Conservation (phyloP, 805 yeast genomes). For the Saccharomycopsis oosterbeekiorum region DNA sequence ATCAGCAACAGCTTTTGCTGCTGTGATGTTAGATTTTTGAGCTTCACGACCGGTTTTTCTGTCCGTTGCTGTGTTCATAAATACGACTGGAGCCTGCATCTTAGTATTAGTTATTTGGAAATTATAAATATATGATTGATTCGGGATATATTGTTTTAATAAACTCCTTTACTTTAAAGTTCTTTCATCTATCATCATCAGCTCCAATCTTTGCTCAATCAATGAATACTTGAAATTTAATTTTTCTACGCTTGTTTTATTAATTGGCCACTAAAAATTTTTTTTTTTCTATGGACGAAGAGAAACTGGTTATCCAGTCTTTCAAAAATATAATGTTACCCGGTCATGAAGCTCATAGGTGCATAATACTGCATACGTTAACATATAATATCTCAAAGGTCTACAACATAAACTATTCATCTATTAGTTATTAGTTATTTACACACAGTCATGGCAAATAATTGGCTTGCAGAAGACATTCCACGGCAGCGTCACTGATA, state of each 20-base stretch:
- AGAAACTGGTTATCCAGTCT: neutral
- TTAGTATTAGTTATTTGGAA: conserved; percentile 1
- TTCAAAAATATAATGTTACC: neutral
- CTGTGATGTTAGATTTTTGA: conserved; percentile 91
- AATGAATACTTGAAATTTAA: neutral
- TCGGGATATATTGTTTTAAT: neutral
- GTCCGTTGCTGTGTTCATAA: conserved; percentile 79
- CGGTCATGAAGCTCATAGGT: neutral
- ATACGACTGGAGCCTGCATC: conserved; percentile 81
- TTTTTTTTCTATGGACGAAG: neutral
- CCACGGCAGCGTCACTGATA: conserved; percentile 42
- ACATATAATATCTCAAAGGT: neutral
- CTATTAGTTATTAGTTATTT: too few relatives aligned
- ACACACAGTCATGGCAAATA: neutral
- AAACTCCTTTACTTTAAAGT: too few relatives aligned
- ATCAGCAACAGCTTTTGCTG: conserved; percentile 99
- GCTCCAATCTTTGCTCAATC: neutral
- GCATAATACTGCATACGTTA: neutral
- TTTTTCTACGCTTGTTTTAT: neutral
- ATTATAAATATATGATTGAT: neutral
- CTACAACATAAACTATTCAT: too few relatives aligned
- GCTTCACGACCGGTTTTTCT: conserved; percentile 97
- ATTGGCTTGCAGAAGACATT: neutral
- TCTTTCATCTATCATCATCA: neutral
- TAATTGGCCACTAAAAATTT: neutral